Conservation (phyloP, 1,284 basidiomycete species). For the Rhodotorula mucilaginosa region DNA sequence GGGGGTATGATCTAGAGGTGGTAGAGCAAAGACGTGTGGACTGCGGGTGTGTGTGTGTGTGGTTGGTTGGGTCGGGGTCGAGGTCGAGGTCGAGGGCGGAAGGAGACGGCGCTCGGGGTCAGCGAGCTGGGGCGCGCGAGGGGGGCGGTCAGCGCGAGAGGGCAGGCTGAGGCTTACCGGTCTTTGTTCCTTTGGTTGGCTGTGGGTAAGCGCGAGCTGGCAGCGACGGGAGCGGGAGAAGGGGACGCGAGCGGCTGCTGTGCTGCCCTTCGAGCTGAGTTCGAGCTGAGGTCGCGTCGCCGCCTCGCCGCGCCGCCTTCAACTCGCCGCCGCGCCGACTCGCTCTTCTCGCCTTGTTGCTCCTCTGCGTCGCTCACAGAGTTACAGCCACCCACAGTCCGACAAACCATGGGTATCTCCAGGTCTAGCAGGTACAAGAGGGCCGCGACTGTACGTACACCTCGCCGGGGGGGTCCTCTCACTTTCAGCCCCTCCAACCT, state of each 20-base stretch:
- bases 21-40: neutral
- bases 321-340: neutral
- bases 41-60: neutral
- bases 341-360: neutral
- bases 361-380: constrained; percentile 3
- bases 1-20: neutral
- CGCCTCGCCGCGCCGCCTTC: neutral
- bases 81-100: neutral
- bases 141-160: too few relatives aligned
- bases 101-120: neutral
- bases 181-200: too few relatives aligned
- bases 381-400: constrained; percentile 7
- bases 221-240: neutral
- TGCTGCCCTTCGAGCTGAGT: neutral
- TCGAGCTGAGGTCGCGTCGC: neutral
- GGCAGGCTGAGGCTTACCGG: too few relatives aligned
- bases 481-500: neutral
- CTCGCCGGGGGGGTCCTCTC: too few relatives aligned
- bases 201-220: too few relatives aligned
- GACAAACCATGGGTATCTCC: constrained; percentile 59
- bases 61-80: neutral
- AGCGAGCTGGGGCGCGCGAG: neutral
- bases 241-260: neutral
- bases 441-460: constrained; percentile 63
- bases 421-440: constrained; percentile 93